Conservation (phyloP, 139 green algal species). For the Zygnema circumcarinatum region DNA sequence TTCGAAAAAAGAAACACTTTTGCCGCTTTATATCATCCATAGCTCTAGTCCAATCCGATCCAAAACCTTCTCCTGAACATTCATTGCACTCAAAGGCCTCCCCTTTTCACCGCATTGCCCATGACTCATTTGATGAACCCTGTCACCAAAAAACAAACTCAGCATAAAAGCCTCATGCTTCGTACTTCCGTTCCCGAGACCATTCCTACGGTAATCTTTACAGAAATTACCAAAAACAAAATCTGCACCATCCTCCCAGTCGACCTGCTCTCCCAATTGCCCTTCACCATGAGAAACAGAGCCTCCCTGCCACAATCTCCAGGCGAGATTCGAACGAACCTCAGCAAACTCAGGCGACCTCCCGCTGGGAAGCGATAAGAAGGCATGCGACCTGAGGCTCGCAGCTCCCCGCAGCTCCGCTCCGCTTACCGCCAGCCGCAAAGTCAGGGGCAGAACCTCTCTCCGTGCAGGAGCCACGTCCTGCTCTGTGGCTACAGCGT, state of each 20-base stretch:
- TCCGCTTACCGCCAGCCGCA: background rate
- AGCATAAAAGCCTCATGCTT: no score
- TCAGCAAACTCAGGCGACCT: constrained; percentile 12
- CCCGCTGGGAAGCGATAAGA: constrained; percentile 20
- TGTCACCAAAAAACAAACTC: background rate
- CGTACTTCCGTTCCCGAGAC: no score
- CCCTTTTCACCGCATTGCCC: no score
- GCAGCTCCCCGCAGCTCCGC: constrained; percentile 14
- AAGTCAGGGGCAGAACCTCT: background rate
- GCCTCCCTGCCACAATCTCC: background rate
- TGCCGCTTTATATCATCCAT: no score
- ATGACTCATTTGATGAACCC: no score
- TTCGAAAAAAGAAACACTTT: no score
- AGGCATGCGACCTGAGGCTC: constrained; percentile 1
- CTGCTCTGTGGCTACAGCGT: background rate
- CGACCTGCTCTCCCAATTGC: background rate
- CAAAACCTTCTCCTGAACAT: no score
- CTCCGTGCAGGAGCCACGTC: background rate
- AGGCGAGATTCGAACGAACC: background rate
- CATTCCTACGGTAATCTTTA: no score
- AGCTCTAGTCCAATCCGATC: no score
- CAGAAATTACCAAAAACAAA: background rate
- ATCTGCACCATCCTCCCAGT: background rate
- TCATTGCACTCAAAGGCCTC: no score
- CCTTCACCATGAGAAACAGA: background rate